phyloP scores from a whole-genome alignment of 208 protist species.

The Leishmania turanica region DNA sequence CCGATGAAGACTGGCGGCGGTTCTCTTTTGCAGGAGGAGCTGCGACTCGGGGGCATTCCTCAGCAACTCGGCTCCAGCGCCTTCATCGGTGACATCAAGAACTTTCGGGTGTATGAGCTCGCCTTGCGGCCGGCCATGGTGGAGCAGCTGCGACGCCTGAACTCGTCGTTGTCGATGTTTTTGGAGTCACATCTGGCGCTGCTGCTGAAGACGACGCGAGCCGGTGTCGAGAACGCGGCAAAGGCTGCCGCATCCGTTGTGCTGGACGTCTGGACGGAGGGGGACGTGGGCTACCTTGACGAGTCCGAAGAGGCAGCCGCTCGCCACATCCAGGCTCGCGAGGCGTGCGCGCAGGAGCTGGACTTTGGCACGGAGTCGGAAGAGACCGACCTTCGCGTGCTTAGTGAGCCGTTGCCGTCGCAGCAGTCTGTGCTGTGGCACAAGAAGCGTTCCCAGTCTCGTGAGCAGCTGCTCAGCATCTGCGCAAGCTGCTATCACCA shows the following conservation, averaged over 20 bases:
- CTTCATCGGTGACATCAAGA: conserved; percentile 74
- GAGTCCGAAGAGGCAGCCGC: conserved; percentile 18
- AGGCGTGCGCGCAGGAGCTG: conserved; percentile 57
- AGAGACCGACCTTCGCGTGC: conserved; percentile 38
- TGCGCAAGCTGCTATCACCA: conserved; percentile 24
- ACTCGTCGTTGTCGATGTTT: conserved; percentile 38
- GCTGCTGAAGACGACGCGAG: conserved; percentile 31
- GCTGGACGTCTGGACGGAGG: conserved; percentile 45
- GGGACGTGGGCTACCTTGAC: conserved; percentile 51
- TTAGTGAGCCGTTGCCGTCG: conserved; percentile 28
- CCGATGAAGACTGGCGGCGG: conserved; percentile 27
- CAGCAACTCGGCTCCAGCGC: conserved; percentile 33
- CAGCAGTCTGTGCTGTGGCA: conserved; percentile 27
- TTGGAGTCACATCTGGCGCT: conserved; percentile 44
- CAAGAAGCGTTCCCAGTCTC: conserved; percentile 16
- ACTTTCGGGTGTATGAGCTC: conserved; percentile 68
- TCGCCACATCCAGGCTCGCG: conserved; percentile 11
- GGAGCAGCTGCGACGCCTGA: conserved; percentile 42
- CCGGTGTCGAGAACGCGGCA: conserved; percentile 48
- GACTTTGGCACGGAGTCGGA: conserved; percentile 70
- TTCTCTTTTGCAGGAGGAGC: conserved; percentile 53
- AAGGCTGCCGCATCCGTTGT: conserved; percentile 26
- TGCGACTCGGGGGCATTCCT: conserved; percentile 66
- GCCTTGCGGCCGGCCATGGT: conserved; percentile 63
- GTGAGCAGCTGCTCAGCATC: conserved; percentile 21